Evolutionary conservation across 176 grass and related monocot genomes (phyloP), one percentile per base, ranked within the genome.

Genomic region (Oryza australiensis): DNA sequence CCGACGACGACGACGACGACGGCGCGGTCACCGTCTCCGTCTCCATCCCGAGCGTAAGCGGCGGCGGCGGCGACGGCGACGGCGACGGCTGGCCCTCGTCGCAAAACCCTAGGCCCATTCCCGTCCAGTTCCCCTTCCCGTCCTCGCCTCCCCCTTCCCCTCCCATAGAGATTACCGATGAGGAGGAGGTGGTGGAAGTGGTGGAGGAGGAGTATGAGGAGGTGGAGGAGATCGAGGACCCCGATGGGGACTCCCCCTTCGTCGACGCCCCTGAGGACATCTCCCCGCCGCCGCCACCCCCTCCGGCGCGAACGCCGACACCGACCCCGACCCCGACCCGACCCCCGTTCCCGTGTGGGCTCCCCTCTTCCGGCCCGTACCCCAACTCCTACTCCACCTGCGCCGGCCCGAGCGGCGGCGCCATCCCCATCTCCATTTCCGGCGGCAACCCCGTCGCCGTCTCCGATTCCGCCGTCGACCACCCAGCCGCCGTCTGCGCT

Each of bases 151-250:
- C 45, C 43, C 77, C 90, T 33, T 63, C 77, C 72, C 53, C 73
- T 1, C 79, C 89, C 29, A 7, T 90, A 76, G 68, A 89, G 76
- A 91, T 98, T 82, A 90, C 95, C 34, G 95, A 93, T 33, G 92
- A 92, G 24, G 86, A 93, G 0, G 63, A 55, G 51, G 51, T 91
- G 0, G 62, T 5, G 45, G 45, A 49, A 14, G 80, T 77, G 34
- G 4, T 27, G 20, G 72, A 76, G 12, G 82, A 92, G 0, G 62
- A 46, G 43, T 10, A 46, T 14, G 43, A 74, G n/a, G 80, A 83
- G 34, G 2, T 49, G 22, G 72, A 76, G 12, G 82, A 85, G 32
- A 76, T 85, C 6, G 22, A 33, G 24, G 88, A 89, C 35, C 16
- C 66, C 22, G 86, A 94, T 33, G 92, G 85, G 70, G 86, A 83